Percentiles rank a stretch among this genome's conserved stretches.
phyloP scores from a whole-genome alignment of 257 asterid species.

The Capsicum rhomboideum region DNA sequence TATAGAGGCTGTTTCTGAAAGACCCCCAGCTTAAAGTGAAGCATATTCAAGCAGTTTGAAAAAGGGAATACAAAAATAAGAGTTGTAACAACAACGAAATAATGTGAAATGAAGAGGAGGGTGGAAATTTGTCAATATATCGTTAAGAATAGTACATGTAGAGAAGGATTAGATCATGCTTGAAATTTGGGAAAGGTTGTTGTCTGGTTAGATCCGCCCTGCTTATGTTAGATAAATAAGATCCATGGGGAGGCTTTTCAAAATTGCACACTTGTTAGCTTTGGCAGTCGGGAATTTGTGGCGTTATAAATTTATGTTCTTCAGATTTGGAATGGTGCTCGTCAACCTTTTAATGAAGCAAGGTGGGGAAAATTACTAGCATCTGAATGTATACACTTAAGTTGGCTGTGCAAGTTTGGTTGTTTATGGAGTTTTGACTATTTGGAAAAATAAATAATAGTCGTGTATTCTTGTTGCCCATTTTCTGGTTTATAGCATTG shows the following conservation, averaged over 20 bases:
- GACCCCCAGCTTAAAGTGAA: too few relatives aligned
- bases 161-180: not conserved
- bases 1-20: too few relatives aligned
- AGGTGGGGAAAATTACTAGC: too few relatives aligned
- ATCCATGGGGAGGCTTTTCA: not conserved
- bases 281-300: not conserved
- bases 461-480: not conserved
- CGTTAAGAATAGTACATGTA: not conserved
- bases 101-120: too few relatives aligned
- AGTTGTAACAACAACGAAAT: too few relatives aligned
- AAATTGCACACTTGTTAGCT: not conserved
- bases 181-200: not conserved
- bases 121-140: not conserved
- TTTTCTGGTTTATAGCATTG: not conserved
- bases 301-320: not conserved
- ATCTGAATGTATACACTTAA: not conserved
- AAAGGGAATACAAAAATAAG: too few relatives aligned
- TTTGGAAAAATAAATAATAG: not conserved
- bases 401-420: not conserved
- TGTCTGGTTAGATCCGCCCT: not conserved
- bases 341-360: too few relatives aligned
- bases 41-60: too few relatives aligned
- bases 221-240: not conserved
- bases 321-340: not conserved
- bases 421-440: not conserved